Percentiles rank a stretch among this genome's conserved stretches.
These are phyloP conservation scores for Coemansia sp. DNA, from an alignment of 192 early-diverging fungal species.

Conservation along the genomic window DNA sequence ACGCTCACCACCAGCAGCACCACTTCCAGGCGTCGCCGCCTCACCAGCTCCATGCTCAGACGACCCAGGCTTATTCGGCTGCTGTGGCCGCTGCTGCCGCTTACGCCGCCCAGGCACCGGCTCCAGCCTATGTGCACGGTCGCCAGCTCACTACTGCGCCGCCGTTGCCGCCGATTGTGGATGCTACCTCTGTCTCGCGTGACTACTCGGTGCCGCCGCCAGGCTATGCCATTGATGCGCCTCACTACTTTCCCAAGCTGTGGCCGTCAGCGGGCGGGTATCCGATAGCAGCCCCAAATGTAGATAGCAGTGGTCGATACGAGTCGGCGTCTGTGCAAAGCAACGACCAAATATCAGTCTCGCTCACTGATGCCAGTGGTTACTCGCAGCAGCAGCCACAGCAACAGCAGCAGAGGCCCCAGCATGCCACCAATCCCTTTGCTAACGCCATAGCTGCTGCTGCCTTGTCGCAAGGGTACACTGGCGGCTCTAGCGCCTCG, in stretches of 20 bases:
- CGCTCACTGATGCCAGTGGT: slow-evolving; percentile 39
- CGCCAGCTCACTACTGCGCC: slow-evolving; percentile 8
- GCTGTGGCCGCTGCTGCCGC: background rate
- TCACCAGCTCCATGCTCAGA: slow-evolving; percentile 16
- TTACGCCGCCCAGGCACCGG: background rate
- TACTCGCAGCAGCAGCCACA: slow-evolving; percentile 36
- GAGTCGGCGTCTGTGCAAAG: slow-evolving; percentile 37
- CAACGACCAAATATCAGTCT: slow-evolving; percentile 44
- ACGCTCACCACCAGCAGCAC: slow-evolving; percentile 18
- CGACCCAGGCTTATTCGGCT: slow-evolving; percentile 5
- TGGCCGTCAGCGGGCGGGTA: slow-evolving; percentile 15
- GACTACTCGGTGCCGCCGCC: slow-evolving; percentile 7
- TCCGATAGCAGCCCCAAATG: slow-evolving; percentile 11
- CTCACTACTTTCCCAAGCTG: slow-evolving; percentile 4
- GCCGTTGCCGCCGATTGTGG: slow-evolving; percentile 1
- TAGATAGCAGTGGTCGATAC: slow-evolving; percentile 15
- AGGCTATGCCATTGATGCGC: background rate
- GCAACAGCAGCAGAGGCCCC: slow-evolving; percentile 25
- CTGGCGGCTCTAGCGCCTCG: slow-evolving; percentile 10
- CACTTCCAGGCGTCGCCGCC: slow-evolving; percentile 13
- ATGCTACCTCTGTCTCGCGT: slow-evolving; percentile 1
- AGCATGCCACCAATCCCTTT: slow-evolving; percentile 7
- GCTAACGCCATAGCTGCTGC: slow-evolving; percentile 6
- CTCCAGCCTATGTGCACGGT: background rate
- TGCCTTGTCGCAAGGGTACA: background rate